Evolutionary conservation across 2,329 filamentous ascomycete genomes (phyloP), one percentile per base, ranked within the genome.

Genomic region (Cladorrhinum sp.): DNA sequence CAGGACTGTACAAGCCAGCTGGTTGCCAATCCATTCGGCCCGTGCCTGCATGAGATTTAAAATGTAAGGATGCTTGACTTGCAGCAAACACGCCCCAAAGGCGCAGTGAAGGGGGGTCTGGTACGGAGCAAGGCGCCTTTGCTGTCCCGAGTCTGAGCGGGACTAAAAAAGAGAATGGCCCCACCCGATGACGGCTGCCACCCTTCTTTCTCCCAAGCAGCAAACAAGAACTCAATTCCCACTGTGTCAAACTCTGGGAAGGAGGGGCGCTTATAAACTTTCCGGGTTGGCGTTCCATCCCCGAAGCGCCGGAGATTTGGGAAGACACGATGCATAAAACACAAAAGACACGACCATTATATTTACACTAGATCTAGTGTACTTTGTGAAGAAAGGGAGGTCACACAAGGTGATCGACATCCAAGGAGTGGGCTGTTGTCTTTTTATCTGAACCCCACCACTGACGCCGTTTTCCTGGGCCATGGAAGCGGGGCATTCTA

Each of bases 21-120:
- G 16, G 42, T 16, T 46, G 42, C 42, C 16, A 20, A 26, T 28
- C 54, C 14, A 55, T 39, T 55, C 53, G 54, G 36, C 39, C 23
- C 24, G 54, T 48, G 23, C 24, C 30, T 57, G 54, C 54, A 57
- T 49, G 39, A 57, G 16, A 46, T 57, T 57, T 57, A 57, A 57
- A 49, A 57, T 57, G 54, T 36, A 36, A 57, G 54, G 54, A 49
- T 57, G 54, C 49, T 56, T 24, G 54, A 39, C 21, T 49, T 49
- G 54, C 24, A 57, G 54, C 54, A 57, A 57, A 57, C 54, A 57
- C 23, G 20, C 49, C 23, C 33, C 8, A 39, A 28, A 18, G 30
- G 30, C 52, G 28, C 16, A 39, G 28, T 18, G 33, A 23, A 39
- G 52, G 30, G 52, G 30, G 28, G 20, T 46, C 23, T 42, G 21